These are phyloP conservation scores for Ophiostoma sp. DNA, from an alignment of 2,329 filamentous ascomycete genomes.

Conservation along the genomic window DNA sequence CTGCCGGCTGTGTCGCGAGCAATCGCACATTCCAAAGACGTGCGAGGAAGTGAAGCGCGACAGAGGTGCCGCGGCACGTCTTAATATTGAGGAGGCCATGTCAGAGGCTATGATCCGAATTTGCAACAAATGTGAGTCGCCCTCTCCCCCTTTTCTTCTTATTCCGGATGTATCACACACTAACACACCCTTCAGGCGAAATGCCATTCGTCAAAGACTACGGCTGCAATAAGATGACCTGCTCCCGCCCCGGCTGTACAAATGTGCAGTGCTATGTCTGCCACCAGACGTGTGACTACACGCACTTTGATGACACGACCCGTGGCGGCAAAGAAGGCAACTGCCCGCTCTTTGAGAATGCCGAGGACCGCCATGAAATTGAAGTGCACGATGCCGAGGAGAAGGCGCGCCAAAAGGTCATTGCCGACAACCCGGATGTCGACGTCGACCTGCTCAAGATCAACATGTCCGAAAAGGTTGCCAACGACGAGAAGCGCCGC, in stretches of 20 bases:
- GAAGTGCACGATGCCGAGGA: slow-evolving; percentile 65
- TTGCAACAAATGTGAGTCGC: slow-evolving; percentile 63
- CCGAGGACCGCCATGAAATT: slow-evolving; percentile 58
- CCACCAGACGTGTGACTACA: slow-evolving; percentile 64
- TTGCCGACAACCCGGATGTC: slow-evolving; percentile 62
- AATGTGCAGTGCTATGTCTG: slow-evolving; percentile 71
- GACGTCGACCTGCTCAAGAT: slow-evolving; percentile 58
- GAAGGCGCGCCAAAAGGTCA: slow-evolving; percentile 55
- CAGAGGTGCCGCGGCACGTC: slow-evolving; percentile 60
- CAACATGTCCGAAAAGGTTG: slow-evolving; percentile 56
- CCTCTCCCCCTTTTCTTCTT: neutral
- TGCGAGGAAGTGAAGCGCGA: slow-evolving; percentile 68
- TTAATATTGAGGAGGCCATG: slow-evolving; percentile 80
- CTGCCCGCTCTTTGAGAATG: slow-evolving; percentile 68
- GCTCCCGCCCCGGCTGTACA: slow-evolving; percentile 54
- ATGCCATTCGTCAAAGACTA: slow-evolving; percentile 75
- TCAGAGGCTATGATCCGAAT: slow-evolving; percentile 73
- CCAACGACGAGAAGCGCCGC: slow-evolving; percentile 43
- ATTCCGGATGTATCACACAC: neutral
- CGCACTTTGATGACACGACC: slow-evolving; percentile 64
- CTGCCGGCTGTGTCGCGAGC: slow-evolving; percentile 67
- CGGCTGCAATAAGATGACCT: slow-evolving; percentile 85
- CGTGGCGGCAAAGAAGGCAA: slow-evolving; percentile 52
- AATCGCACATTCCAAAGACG: slow-evolving; percentile 69
- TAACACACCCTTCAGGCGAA: slow-evolving; percentile 46